These are phyloP conservation scores for Aspergillus sp. DNA, from an alignment of 2,329 filamentous ascomycete genomes.

Conservation along the genomic window DNA sequence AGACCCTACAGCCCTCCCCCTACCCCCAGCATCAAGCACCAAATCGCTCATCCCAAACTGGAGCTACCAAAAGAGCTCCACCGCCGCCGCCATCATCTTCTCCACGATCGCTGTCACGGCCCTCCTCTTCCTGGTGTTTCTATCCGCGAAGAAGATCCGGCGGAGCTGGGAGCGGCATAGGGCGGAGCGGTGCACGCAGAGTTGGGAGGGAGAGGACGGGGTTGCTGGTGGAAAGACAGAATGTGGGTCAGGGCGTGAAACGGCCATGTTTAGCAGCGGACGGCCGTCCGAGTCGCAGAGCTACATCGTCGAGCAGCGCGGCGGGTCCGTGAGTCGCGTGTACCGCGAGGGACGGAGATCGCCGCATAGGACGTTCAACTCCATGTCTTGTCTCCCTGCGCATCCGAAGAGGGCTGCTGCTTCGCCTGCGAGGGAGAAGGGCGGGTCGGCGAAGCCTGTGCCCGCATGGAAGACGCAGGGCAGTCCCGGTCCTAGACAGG, in stretches of 20 bases:
- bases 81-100: conserved; percentile 28
- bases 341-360: conserved; percentile 10
- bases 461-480: not conserved
- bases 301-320: conserved; percentile 20
- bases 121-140: conserved; percentile 20
- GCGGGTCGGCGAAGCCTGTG: not conserved
- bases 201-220: conserved; percentile 13
- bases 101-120: conserved; percentile 17
- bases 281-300: conserved; percentile 22
- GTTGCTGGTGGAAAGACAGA: too few species aligned
- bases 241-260: conserved; percentile 22
- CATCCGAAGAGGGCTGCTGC: not conserved
- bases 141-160: conserved; percentile 20
- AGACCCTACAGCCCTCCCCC: not conserved
- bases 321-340: conserved; percentile 13
- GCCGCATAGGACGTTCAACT: conserved; percentile 4
- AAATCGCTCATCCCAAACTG: conserved; percentile 14
- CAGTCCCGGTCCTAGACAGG: not conserved
- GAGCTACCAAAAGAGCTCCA: conserved; percentile 23
- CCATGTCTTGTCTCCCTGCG: not conserved
- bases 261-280: conserved; percentile 29
- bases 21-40: conserved; percentile 1
- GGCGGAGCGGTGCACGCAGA: conserved; percentile 5
- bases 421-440: too few species aligned
- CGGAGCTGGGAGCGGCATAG: conserved; percentile 15